Conservation (phyloP, 2,329 filamentous ascomycete genomes). For the Coleophoma cylindrospora region DNA sequence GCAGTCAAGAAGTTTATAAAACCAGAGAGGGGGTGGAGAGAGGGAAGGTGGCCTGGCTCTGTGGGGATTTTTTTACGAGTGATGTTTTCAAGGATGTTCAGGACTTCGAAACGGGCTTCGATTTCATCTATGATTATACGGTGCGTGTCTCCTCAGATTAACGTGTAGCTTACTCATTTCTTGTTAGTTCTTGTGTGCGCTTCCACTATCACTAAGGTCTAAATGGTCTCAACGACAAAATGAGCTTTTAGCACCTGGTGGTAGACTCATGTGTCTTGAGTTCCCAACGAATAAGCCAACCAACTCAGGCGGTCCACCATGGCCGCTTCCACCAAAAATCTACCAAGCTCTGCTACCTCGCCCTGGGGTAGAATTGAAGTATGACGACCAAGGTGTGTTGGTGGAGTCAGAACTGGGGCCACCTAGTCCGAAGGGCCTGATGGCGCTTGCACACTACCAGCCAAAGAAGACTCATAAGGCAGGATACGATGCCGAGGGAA, state of each 20-base stretch:
- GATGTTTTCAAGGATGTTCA: slow-evolving; percentile 42
- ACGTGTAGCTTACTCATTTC: slow-evolving; percentile 2
- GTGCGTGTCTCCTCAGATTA: slow-evolving; percentile 31
- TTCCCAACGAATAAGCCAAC: slow-evolving; percentile 71
- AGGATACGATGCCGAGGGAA: slow-evolving; percentile 39
- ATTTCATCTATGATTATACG: slow-evolving; percentile 61
- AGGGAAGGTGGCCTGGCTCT: slow-evolving; percentile 51
- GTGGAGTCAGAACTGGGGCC: slow-evolving; percentile 39
- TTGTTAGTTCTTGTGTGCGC: slow-evolving; percentile 55
- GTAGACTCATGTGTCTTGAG: slow-evolving; percentile 63
- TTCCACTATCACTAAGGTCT: slow-evolving; percentile 47
- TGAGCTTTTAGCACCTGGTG: slow-evolving; percentile 41
- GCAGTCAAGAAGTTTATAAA: slow-evolving; percentile 37
- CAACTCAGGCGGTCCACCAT: slow-evolving; percentile 65
- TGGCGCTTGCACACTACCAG: slow-evolving; percentile 43
- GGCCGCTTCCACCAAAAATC: slow-evolving; percentile 60
- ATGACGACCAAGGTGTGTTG: slow-evolving; percentile 49
- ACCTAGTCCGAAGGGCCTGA: slow-evolving; percentile 31
- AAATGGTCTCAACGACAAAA: slow-evolving; percentile 49
- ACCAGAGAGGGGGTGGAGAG: slow-evolving; percentile 34
- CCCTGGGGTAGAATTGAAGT: slow-evolving; percentile 63
- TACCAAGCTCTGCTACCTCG: slow-evolving; percentile 67
- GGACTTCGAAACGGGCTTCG: slow-evolving; percentile 45
- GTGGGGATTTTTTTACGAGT: slow-evolving; percentile 63
- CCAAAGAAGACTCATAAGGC: slow-evolving; percentile 43